phyloP scores from a whole-genome alignment of 176 grass and related monocot genomes.

The Bromus sterilis region DNA sequence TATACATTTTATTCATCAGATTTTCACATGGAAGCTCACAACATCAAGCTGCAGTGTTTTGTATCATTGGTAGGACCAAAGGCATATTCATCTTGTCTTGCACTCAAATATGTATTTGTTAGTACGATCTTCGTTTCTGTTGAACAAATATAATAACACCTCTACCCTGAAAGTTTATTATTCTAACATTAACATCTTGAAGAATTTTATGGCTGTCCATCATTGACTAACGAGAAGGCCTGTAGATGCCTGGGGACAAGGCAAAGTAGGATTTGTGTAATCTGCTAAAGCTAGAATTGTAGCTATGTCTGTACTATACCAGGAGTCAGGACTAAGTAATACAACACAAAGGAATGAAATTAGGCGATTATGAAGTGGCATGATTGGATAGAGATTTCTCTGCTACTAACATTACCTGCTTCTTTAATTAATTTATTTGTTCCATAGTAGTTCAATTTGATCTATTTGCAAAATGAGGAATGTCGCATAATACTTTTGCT shows the following conservation, averaged over 20 bases:
- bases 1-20: neutral
- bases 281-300: slow-evolving; percentile 6
- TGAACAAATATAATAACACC: slow-evolving; percentile 4
- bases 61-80: neutral
- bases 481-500: slow-evolving; percentile 14
- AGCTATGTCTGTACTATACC: neutral
- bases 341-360: neutral
- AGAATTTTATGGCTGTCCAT: slow-evolving; percentile 20
- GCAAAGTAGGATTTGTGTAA: slow-evolving; percentile 14
- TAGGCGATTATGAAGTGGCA: neutral
- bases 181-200: neutral
- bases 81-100: neutral
- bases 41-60: neutral
- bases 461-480: slow-evolving; percentile 17
- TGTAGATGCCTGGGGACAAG: neutral
- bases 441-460: slow-evolving; percentile 1
- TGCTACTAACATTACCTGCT: slow-evolving; percentile 1
- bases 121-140: slow-evolving; percentile 7
- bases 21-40: neutral
- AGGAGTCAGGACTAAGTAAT: slow-evolving; percentile 5
- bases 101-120: neutral
- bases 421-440: neutral
- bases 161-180: slow-evolving; percentile 1
- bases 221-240: slow-evolving; percentile 2
- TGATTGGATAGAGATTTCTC: neutral